Evolutionary conservation across 352 stramenopile genomes (phyloP).

Genomic region (Phytophthora aleatoria): DNA sequence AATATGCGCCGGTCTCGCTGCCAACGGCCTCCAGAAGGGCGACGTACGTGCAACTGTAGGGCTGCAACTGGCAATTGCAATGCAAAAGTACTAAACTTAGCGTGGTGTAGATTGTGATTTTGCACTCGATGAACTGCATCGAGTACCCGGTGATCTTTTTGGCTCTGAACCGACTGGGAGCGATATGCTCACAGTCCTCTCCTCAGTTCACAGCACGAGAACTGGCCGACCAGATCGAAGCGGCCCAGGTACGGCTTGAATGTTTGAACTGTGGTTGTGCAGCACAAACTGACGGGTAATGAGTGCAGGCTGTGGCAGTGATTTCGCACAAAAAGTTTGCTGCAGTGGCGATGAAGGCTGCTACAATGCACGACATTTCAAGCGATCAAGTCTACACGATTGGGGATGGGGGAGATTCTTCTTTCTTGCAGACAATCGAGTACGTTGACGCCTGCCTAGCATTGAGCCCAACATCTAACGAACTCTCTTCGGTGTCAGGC

Average conservation of each 20-base stretch:
- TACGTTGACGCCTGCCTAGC: slow-evolving; percentile 7
- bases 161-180: slow-evolving; percentile 45
- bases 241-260: slow-evolving; percentile 24
- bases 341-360: slow-evolving; percentile 19
- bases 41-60: slow-evolving; percentile 34
- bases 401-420: not conserved
- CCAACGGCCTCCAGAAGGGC: slow-evolving; percentile 42
- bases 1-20: slow-evolving; percentile 36
- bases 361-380: slow-evolving; percentile 13
- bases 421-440: slow-evolving; percentile 29
- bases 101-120: slow-evolving; percentile 35
- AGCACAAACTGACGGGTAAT: slow-evolving; percentile 1
- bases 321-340: slow-evolving; percentile 40
- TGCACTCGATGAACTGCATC: slow-evolving; percentile 59
- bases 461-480: slow-evolving; percentile 1
- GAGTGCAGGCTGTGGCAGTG: slow-evolving; percentile 22
- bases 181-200: slow-evolving; percentile 44
- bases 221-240: slow-evolving; percentile 37
- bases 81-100: not conserved
- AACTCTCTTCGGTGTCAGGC: not conserved
- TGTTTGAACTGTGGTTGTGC: not conserved
- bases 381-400: slow-evolving; percentile 29
- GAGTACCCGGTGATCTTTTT: slow-evolving; percentile 55
- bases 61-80: not conserved
- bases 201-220: slow-evolving; percentile 40